These are phyloP conservation scores for Penstemon newberryi DNA, from an alignment of 257 asterid genomes.

Conservation along the genomic window DNA sequence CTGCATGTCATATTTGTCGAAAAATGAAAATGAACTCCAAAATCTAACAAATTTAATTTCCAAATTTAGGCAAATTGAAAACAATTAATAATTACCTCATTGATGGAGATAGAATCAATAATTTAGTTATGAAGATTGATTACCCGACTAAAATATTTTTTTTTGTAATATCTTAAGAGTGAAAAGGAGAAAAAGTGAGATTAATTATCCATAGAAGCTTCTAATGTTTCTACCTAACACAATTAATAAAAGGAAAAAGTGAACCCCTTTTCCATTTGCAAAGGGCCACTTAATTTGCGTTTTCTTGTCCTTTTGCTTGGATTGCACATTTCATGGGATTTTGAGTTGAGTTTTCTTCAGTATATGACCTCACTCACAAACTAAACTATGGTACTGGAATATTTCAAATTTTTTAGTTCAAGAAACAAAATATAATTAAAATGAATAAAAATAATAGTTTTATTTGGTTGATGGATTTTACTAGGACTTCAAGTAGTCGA, in stretches of 20 bases:
- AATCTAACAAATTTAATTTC: not conserved
- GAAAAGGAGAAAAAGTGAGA: conserved; percentile 24
- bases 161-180: not conserved
- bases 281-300: conserved; percentile 36
- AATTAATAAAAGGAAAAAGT: conserved; percentile 36
- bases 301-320: conserved; percentile 24
- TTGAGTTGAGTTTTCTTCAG: too few species aligned
- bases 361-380: too few species aligned
- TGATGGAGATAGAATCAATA: conserved; percentile 30
- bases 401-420: too few species aligned
- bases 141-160: conserved; percentile 16
- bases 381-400: too few species aligned
- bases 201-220: conserved; percentile 56
- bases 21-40: conserved; percentile 30
- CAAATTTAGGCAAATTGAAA: too few species aligned
- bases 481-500: too few species aligned
- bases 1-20: conserved; percentile 46
- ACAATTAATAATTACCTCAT: conserved; percentile 23
- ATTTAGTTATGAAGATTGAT: conserved; percentile 15
- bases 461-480: too few species aligned
- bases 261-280: conserved; percentile 39
- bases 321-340: conserved; percentile 13
- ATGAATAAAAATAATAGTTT: too few species aligned
- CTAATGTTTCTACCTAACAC: conserved; percentile 75
- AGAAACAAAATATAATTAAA: too few species aligned